Base-by-base conservation (phyloP, 768 basidiomycete genomes). In the Lactarius indigo region DNA sequence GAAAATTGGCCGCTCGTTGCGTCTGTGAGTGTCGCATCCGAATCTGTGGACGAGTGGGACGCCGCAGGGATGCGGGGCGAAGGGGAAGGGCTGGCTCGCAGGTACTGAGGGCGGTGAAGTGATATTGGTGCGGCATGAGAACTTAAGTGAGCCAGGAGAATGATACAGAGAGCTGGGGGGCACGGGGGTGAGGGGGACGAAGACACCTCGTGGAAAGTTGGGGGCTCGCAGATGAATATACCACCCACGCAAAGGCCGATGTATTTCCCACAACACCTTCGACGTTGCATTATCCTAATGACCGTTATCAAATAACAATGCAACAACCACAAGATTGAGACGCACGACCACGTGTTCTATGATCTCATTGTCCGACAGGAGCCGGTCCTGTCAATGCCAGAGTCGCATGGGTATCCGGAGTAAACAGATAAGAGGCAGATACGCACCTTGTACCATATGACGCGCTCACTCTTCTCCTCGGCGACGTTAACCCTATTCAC, bases 221-320 rank as follows among this genome's bases (percentile, higher is more conserved):
- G 92, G 91, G 2, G 89, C 79, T 41, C 89, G 84, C 30, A 94
- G 78, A 50, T 88, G 88, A 66, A 94, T 86, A 75, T 93, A 94
- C 92, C 92, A 94, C 55, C 92, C 92, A 33, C 88, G 85, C 64
- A 86, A 85, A 1, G 92, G 92, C 6, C 87, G 84, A 74, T 92
- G 92, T 31, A 92, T 85, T 12, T 84, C 84, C 92, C 92, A 94
- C 63, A 83, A 81, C 2, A 91, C 74, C 0, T 82, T 82, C 28
- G 83, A 85, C 5, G 84, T 86, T n/a, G 84, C 81, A 47, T 88
- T 89, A 64, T 92, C 88, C 89, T 89, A 37, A 13, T 15, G 26
- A 23, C 20, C 1, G 50, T 18, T 17, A 65, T 28, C 26, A 26
- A 35, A 39, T 59, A 54, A 61, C 52, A 26, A 59, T 50, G 37